A percentile compares a stretch with the other conserved stretches of the same genome.
Conservation (phyloP, 768 basidiomycete genomes). For the Ramaria sp. region DNA sequence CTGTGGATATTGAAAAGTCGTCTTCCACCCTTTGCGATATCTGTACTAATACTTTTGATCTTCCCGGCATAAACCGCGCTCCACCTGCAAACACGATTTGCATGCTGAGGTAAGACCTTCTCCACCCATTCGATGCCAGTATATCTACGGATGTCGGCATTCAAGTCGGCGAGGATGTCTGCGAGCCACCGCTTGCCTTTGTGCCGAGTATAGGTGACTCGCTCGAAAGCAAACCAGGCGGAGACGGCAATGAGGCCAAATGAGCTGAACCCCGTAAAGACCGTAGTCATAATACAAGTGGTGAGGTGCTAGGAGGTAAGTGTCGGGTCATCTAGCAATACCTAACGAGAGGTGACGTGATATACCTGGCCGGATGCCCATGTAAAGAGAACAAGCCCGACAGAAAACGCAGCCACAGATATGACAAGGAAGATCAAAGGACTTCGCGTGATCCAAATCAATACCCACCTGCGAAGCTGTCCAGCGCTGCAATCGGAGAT, state of each 20-base stretch:
- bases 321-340: too few relatives aligned
- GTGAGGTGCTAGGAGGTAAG: conserved; percentile 33
- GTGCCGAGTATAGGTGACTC: conserved; percentile 51
- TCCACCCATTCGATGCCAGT: conserved; percentile 16
- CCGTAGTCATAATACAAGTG: conserved; percentile 63
- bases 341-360: conserved; percentile 8
- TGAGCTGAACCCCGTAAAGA: conserved; percentile 64
- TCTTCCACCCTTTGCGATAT: neutral
- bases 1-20: neutral
- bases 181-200: conserved; percentile 61
- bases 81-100: neutral
- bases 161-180: conserved; percentile 41
- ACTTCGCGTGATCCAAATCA: conserved; percentile 81
- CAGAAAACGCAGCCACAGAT: conserved; percentile 75
- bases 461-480: conserved; percentile 37
- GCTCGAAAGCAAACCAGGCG: conserved; percentile 63
- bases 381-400: conserved; percentile 66
- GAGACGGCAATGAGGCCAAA: conserved; percentile 65
- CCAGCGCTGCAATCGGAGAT: neutral
- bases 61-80: neutral
- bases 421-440: conserved; percentile 76
- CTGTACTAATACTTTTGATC: neutral
- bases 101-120: neutral
- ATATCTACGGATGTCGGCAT: conserved; percentile 18
- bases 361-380: conserved; percentile 61